Evolutionary conservation across 129 eudicot genomes (phyloP), one percentile per base, ranked within the genome.

Genomic region (Centella asiatica): DNA sequence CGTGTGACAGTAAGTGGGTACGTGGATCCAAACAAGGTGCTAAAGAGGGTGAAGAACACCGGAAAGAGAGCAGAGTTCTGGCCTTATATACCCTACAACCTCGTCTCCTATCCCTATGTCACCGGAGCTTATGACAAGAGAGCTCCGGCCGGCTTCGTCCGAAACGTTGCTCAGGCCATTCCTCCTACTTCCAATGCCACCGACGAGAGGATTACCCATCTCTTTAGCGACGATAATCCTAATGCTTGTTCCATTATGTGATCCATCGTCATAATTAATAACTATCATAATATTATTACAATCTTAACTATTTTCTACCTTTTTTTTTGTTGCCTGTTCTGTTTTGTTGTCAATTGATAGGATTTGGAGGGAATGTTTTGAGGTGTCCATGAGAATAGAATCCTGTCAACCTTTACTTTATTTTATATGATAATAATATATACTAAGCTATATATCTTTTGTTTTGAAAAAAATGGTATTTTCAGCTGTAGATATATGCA

Each of bases 11-110:
- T 90, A 22, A 90, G 65, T 45, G 95, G 95, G 27, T 77, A 73
- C 9, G 83, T 90, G 22, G 95, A 90, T 36, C 86, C 97, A 59
- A 76, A 85, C 77, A 82, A 78, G 37, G 97, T 89, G 15, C 53
- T 89, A 26, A 85, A 78, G 67, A 78, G 73, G 70, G 74, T 89
- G 18, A 89, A 86, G 59, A 78, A 66, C 52, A 90, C 97, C 2
- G 97, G 97, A 15, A 90, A 90, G 55, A 77, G 93, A 68, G 97
- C 95, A 13, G 97, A 90, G 40, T 85, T 90, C 51, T 90, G 97
- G 97, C 97, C 97, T 4, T 90, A 85, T 45, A 79, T 90, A 25
- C 88, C 88, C 7, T 77, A 85, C 54, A 90, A 90, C 60, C 32
- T 83, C 47, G 97, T 86, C 5, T 72, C 74, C 34, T 72, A 80